Evolutionary conservation across 2,329 filamentous ascomycete genomes (phyloP).

Genomic region (Pyricularia sp.): DNA sequence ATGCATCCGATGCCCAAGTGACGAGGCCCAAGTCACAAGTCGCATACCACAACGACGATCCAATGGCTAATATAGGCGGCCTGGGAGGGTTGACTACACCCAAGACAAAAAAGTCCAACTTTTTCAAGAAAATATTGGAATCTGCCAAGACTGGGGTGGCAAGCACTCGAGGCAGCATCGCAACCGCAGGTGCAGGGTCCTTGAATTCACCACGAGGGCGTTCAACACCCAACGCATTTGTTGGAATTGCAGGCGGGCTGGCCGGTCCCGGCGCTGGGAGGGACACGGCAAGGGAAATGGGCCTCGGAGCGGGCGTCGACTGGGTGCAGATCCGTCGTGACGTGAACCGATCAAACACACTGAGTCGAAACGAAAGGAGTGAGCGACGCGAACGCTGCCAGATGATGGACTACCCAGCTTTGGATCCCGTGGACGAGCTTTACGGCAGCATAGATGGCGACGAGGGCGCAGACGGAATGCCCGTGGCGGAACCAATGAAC

Average conservation of each 20-base stretch:
- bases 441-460: slow-evolving; percentile 78
- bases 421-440: slow-evolving; percentile 82
- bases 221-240: slow-evolving; percentile 24
- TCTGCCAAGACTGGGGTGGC: slow-evolving; percentile 89
- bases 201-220: slow-evolving; percentile 26
- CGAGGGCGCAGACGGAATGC: slow-evolving; percentile 72
- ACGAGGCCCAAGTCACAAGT: slow-evolving; percentile 50
- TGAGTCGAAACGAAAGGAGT: slow-evolving; percentile 74
- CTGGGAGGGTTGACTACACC: slow-evolving; percentile 69
- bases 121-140: slow-evolving; percentile 92
- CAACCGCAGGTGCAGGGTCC: slow-evolving; percentile 35
- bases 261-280: slow-evolving; percentile 23
- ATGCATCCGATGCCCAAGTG: slow-evolving; percentile 47
- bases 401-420: slow-evolving; percentile 81
- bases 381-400: slow-evolving; percentile 83
- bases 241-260: slow-evolving; percentile 32
- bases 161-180: slow-evolving; percentile 75
- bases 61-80: slow-evolving; percentile 26
- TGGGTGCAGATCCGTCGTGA: slow-evolving; percentile 98
- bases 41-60: slow-evolving; percentile 47
- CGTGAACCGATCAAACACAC: slow-evolving; percentile 86
- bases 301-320: slow-evolving; percentile 52
- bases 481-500: slow-evolving; percentile 70
- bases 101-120: slow-evolving; percentile 70
- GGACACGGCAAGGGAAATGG: slow-evolving; percentile 57